Conservation (phyloP, 2,329 filamentous ascomycete species). For the Fusarium brevicatenulatum region DNA sequence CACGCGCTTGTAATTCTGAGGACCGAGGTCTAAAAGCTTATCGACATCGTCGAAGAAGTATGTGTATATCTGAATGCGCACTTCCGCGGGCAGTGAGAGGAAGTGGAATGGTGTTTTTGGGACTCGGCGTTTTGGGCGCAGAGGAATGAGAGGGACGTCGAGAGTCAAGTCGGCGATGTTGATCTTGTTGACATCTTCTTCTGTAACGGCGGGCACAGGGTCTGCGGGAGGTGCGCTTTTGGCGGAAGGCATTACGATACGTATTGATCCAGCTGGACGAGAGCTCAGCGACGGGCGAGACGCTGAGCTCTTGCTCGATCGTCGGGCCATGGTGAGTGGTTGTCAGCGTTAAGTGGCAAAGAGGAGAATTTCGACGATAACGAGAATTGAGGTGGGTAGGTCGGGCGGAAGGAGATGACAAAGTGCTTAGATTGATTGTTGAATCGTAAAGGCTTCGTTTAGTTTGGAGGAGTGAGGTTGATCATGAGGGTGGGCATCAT, state of each 20-base stretch:
- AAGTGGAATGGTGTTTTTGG: slow-evolving; percentile 68
- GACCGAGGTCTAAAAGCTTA: slow-evolving; percentile 72
- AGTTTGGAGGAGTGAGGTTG: slow-evolving; percentile 47
- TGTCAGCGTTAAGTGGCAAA: slow-evolving; percentile 17
- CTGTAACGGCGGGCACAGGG: slow-evolving; percentile 52
- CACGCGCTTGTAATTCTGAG: slow-evolving; percentile 70
- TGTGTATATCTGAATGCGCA: slow-evolving; percentile 75
- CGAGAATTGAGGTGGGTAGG: neutral
- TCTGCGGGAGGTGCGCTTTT: slow-evolving; percentile 28
- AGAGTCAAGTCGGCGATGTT: slow-evolving; percentile 58
- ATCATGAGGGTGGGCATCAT: slow-evolving; percentile 68
- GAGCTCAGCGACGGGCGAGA: slow-evolving; percentile 15
- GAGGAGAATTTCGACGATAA: slow-evolving; percentile 21
- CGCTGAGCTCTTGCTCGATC: slow-evolving; percentile 36
- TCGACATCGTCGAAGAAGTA: slow-evolving; percentile 67
- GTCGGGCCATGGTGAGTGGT: slow-evolving; percentile 36
- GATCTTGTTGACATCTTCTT: slow-evolving; percentile 54
- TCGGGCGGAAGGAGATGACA: neutral
- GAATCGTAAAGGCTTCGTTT: neutral
- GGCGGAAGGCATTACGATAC: slow-evolving; percentile 30
- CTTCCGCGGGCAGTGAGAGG: slow-evolving; percentile 73
- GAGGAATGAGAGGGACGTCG: slow-evolving; percentile 48
- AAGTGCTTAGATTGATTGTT: neutral
- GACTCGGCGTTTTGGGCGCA: slow-evolving; percentile 46
- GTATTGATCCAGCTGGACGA: slow-evolving; percentile 33